Evolutionary conservation across 257 asterid genomes (phyloP).

Genomic region (Solanum pimpinellifolium): DNA sequence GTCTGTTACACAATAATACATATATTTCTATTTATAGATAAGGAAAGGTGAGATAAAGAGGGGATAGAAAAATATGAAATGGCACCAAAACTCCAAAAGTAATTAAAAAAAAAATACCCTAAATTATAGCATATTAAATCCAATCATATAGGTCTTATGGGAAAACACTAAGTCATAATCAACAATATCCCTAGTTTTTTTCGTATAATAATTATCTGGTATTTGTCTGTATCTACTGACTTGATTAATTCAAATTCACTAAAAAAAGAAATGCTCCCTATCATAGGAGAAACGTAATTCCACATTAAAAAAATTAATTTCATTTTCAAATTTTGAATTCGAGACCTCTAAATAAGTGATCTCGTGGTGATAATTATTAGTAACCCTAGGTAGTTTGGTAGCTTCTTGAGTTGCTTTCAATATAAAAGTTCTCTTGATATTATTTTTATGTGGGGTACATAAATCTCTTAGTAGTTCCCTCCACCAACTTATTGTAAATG

Average conservation of each 20-base stretch:
- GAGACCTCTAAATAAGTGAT: not conserved
- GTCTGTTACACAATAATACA: not conserved
- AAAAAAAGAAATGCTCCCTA: accelerated
- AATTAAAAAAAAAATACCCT: not conserved
- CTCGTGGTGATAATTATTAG: not conserved
- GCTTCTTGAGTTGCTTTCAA: not conserved
- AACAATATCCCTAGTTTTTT: not conserved
- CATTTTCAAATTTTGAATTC: not conserved
- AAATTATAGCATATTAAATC: not conserved
- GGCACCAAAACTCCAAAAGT: not conserved
- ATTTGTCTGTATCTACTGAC: accelerated
- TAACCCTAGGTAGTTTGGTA: not conserved
- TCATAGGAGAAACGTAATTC: not conserved
- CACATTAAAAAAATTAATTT: not conserved
- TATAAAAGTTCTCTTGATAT: not conserved
- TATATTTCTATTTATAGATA: not conserved
- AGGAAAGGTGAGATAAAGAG: not conserved
- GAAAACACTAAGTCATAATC: not conserved
- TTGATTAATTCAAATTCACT: not conserved
- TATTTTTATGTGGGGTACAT: not conserved
- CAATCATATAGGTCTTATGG: not conserved
- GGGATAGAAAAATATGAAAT: not conserved
- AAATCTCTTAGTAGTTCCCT: not conserved
- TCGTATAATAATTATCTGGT: not conserved
- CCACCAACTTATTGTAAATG: not conserved